These are phyloP conservation scores for Corymbia maculata DNA, from an alignment of 345 rosid species.

Conservation along the genomic window DNA sequence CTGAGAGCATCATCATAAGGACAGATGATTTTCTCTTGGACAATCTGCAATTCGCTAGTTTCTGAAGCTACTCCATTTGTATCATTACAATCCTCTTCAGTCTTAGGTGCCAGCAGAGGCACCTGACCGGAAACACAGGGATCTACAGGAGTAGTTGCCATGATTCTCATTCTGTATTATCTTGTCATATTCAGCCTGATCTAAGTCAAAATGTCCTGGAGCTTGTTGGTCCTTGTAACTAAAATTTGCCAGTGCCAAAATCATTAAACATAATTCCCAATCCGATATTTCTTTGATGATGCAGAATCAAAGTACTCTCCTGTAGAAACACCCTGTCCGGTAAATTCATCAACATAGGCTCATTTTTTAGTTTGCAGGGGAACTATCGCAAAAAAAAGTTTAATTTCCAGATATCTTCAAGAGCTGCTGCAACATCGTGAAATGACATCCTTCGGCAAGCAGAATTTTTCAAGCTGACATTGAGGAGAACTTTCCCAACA, in stretches of 20 bases:
- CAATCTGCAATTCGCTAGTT: slow-evolving; percentile 1
- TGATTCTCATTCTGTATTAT: slow-evolving; percentile 1
- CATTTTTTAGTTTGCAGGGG: background rate
- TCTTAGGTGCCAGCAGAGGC: slow-evolving; percentile 5
- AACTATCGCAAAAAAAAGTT: background rate
- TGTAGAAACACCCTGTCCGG: slow-evolving; percentile 44
- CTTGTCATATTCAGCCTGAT: slow-evolving; percentile 4
- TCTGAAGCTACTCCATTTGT: slow-evolving; percentile 9
- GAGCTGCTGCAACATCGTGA: background rate
- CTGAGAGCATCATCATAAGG: slow-evolving; percentile 8
- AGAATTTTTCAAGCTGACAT: background rate
- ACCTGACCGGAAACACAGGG: background rate
- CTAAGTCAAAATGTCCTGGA: background rate
- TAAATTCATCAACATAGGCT: background rate
- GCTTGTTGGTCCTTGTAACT: slow-evolving; percentile 14
- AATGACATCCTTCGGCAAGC: background rate
- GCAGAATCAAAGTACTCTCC: slow-evolving; percentile 23
- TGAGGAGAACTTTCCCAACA: background rate
- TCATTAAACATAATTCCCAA: slow-evolving; percentile 23
- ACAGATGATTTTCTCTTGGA: slow-evolving; percentile 4
- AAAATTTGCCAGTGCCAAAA: slow-evolving; percentile 10
- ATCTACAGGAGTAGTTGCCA: slow-evolving; percentile 3
- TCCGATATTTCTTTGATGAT: slow-evolving; percentile 15
- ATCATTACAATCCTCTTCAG: slow-evolving; percentile 14
- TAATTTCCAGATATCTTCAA: background rate